phyloP scores from a whole-genome alignment of 2,329 filamentous ascomycete genomes.

The Colletotrichum somersetense region DNA sequence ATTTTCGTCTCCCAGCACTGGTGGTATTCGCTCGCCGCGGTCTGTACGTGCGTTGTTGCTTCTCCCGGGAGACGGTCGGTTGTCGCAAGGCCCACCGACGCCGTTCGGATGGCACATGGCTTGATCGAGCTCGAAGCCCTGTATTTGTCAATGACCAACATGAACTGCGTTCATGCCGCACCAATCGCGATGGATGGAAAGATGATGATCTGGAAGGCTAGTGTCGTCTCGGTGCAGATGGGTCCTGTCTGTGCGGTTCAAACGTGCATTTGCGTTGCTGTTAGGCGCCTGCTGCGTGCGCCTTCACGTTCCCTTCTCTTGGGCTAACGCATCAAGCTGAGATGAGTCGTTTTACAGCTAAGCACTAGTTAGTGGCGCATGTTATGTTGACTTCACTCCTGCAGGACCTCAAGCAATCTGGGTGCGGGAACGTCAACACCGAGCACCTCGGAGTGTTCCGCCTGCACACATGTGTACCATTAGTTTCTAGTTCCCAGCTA shows the following conservation, averaged over 20 bases:
- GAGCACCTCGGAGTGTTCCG: slow-evolving; percentile 29
- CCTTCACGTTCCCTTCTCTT: neutral
- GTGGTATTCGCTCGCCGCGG: neutral
- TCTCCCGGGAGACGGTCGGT: neutral
- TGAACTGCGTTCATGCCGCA: neutral
- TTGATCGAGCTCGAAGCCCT: neutral
- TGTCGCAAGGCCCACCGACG: neutral
- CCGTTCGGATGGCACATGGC: slow-evolving; percentile 29
- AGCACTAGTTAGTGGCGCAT: slow-evolving; percentile 20
- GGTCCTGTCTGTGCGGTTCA: neutral
- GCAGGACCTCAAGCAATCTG: slow-evolving; percentile 10
- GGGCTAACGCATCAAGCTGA: neutral
- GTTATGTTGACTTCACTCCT: slow-evolving; percentile 15
- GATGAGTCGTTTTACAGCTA: neutral
- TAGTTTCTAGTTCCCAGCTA: neutral
- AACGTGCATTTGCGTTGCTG: neutral
- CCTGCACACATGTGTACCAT: slow-evolving; percentile 9
- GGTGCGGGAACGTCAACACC: slow-evolving; percentile 25
- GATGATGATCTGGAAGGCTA: neutral
- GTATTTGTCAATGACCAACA: neutral
- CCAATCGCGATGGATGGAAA: slow-evolving; percentile 3
- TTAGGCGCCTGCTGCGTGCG: neutral
- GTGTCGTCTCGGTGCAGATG: neutral
- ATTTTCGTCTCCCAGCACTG: slow-evolving; percentile 3
- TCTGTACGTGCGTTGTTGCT: slow-evolving; percentile 1